Base-by-base conservation (phyloP, 2,329 filamentous ascomycete species). In the Diatrype stigma region DNA sequence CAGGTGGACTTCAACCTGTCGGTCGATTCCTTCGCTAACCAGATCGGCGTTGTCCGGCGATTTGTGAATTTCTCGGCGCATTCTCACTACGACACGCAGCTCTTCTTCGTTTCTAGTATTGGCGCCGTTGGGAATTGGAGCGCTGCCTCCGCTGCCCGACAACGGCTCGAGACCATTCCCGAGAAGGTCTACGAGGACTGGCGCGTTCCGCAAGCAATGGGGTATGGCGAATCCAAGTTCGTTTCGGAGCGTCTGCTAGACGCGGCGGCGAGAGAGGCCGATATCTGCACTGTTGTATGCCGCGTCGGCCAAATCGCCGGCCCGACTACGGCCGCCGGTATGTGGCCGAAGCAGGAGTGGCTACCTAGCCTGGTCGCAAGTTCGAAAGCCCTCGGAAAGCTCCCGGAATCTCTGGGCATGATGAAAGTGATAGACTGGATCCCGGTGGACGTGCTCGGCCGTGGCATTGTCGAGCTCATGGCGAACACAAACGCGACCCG, bases 281-380 rank as follows among this genome's bases (percentile, higher is more conserved):
- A 42, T 6, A 42, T 62, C 34, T 46, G 56, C 2, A 12, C 51
- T 6, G 19, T 48, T 17, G 37, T 59, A 28, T 57, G 51, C 44
- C 58, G 57, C 14, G 52, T 63, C 1, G 59, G 58, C 2, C 60
- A 63, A 35, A 38, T 63, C 22, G 53, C 59, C 2, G 58, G 60
- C 3, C 55, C 59, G 10, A 56, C 50, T 8, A 30, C 54, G 4
- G 16, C 26, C 4, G 46, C 47, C 10, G 58, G 58, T 1, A 44
- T 55, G 14, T 61, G 59, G 60, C 38, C 51, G 11, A 50, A 50
- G 42, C 52, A 51, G 26, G 60, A 63, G 26, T 63, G 59, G 60
- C 21, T 61, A n/a, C 57, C 60, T 14, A 60, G 60, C 23, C 14
- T 60, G n/a, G 49, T 63, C 19, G 54, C 57, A 4, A 61, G 60